Percentiles rank a stretch among this genome's conserved stretches.
These are phyloP conservation scores for Colletotrichum musicola DNA, from an alignment of 2,329 filamentous ascomycete species.

Conservation along the genomic window DNA sequence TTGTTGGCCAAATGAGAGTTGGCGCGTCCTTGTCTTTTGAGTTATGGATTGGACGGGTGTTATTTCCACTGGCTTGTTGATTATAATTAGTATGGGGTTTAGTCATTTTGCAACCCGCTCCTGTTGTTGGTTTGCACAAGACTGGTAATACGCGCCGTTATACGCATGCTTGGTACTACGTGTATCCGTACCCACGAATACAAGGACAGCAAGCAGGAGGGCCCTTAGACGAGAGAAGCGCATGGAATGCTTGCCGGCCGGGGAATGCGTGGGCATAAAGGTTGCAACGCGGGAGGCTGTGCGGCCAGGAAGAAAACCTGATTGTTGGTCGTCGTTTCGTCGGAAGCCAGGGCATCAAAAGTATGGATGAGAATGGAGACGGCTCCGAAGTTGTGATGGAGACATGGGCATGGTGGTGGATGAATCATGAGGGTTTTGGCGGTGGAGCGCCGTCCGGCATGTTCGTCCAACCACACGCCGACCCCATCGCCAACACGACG, in stretches of 20 bases:
- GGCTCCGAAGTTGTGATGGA: slow-evolving; percentile 23
- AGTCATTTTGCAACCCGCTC: background rate
- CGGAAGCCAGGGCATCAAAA: slow-evolving; percentile 7
- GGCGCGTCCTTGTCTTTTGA: too few species aligned
- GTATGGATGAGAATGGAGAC: slow-evolving; percentile 18
- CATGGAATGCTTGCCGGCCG: slow-evolving; percentile 13
- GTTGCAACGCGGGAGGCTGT: slow-evolving; percentile 12
- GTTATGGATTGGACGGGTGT: too few species aligned
- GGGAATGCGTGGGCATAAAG: slow-evolving; percentile 18
- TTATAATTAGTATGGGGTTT: background rate
- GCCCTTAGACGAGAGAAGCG: background rate
- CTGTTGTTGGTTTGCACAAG: background rate
- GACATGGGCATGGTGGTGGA: background rate
- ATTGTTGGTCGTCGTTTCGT: slow-evolving; percentile 10
- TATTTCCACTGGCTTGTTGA: too few species aligned
- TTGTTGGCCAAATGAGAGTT: background rate
- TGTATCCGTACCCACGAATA: too few species aligned
- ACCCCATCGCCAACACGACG: slow-evolving; percentile 14
- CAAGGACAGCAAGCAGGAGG: background rate
- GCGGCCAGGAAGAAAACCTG: slow-evolving; percentile 7
- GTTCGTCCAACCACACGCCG: slow-evolving; percentile 20
- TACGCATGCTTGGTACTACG: too few species aligned
- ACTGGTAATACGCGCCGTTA: too few species aligned
- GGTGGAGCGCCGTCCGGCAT: slow-evolving; percentile 5
- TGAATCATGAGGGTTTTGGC: background rate